These are phyloP conservation scores for Xylaria sp. DNA, from an alignment of 2,329 filamentous ascomycete genomes.

Conservation along the genomic window DNA sequence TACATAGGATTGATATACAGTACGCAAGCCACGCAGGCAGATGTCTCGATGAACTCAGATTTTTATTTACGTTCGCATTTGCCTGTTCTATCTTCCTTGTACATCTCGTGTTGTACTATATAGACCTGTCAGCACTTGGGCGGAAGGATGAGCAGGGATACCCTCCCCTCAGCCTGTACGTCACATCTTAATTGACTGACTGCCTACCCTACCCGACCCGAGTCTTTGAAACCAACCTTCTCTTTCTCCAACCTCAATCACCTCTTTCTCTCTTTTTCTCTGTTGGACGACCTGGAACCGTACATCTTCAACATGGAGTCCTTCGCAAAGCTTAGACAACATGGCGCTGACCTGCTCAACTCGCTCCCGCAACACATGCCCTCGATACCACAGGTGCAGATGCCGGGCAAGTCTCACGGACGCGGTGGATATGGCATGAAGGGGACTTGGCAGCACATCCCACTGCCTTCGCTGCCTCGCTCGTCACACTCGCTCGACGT, in stretches of 20 bases:
- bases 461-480: slow-evolving; percentile 68
- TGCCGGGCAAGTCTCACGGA: slow-evolving; percentile 29
- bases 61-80: slow-evolving; percentile 4
- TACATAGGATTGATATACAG: neutral
- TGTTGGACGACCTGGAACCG: neutral
- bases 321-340: slow-evolving; percentile 65
- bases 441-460: slow-evolving; percentile 71
- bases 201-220: neutral
- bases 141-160: slow-evolving; percentile 31
- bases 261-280: neutral
- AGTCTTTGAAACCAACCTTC: slow-evolving; percentile 3
- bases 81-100: neutral
- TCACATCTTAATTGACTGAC: slow-evolving; percentile 28
- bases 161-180: slow-evolving; percentile 32
- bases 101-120: neutral
- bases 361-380: slow-evolving; percentile 57
- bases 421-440: slow-evolving; percentile 55
- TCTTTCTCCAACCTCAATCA: slow-evolving; percentile 18
- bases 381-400: slow-evolving; percentile 41
- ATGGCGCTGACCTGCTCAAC: slow-evolving; percentile 64
- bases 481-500: slow-evolving; percentile 80
- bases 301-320: slow-evolving; percentile 58
- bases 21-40: neutral
- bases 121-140: slow-evolving; percentile 24
- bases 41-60: neutral